Conservation (phyloP, 2,329 filamentous ascomycete species). For the Phyllosticta capitalensis region DNA sequence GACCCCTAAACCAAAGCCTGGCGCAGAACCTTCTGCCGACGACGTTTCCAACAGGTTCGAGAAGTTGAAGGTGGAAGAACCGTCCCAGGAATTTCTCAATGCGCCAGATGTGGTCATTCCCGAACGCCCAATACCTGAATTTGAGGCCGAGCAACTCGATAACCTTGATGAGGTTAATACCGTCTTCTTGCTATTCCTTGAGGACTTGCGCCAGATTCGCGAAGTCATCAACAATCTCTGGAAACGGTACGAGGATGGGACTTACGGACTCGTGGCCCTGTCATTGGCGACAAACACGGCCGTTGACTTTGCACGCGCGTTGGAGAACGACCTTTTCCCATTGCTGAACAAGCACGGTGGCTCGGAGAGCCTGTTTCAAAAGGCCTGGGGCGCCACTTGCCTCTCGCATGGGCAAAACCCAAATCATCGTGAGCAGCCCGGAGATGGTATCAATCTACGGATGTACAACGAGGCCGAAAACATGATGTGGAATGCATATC, state of each 20-base stretch:
- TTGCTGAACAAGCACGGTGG: conserved; percentile 11
- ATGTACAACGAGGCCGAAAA: conserved; percentile 13
- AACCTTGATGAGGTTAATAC: conserved; percentile 12
- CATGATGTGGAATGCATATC: conserved; percentile 4
- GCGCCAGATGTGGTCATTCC: conserved; percentile 21
- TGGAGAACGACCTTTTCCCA: conserved; percentile 13
- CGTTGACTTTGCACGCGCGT: conserved; percentile 14
- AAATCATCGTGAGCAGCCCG: conserved; percentile 1
- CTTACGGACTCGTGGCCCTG: conserved; percentile 13
- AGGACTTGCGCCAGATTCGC: conserved; percentile 13
- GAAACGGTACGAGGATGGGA: conserved; percentile 13
- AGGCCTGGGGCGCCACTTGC: neutral
- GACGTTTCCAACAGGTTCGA: conserved; percentile 27
- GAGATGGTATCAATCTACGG: conserved; percentile 14
- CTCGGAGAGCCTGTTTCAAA: neutral
- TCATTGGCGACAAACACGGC: conserved; percentile 17
- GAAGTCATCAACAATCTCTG: conserved; percentile 13
- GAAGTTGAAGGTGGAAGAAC: conserved; percentile 28
- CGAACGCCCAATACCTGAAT: conserved; percentile 14
- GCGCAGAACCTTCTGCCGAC: no score
- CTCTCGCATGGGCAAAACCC: neutral
- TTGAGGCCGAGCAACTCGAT: conserved; percentile 23
- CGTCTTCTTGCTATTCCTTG: conserved; percentile 13
- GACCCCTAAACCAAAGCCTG: no score
- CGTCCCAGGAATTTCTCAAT: conserved; percentile 29